A percentile compares a stretch with the other conserved stretches of the same genome.
phyloP scores from a whole-genome alignment of 116 monocot genomes.

The Posidonia oceanica region DNA sequence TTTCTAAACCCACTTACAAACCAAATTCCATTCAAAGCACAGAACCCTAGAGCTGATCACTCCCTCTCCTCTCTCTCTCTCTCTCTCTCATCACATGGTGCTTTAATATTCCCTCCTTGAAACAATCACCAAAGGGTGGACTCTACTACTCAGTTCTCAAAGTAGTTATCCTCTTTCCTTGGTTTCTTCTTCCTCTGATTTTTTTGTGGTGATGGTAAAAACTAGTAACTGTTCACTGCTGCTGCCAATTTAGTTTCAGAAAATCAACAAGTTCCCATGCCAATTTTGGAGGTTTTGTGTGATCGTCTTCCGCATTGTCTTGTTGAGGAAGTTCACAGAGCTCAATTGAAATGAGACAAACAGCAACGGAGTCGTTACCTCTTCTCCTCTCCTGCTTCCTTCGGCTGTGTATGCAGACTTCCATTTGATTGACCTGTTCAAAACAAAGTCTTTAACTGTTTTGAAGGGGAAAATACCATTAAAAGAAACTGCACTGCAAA shows the following conservation, averaged over 20 bases:
- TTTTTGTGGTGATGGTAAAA: background rate
- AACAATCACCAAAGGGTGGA: constrained; percentile 3
- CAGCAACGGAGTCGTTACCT: background rate
- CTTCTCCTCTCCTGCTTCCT: background rate
- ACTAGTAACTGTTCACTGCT: background rate
- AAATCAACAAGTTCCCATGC: constrained; percentile 6
- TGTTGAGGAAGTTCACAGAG: background rate
- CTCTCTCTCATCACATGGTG: constrained; percentile 1
- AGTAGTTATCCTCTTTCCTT: background rate
- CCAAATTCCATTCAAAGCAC: constrained; percentile 12
- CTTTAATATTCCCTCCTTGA: constrained; percentile 2
- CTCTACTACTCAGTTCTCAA: background rate
- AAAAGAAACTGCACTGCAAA: background rate
- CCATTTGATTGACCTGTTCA: background rate
- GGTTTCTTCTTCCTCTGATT: too few species aligned
- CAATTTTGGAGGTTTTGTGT: background rate
- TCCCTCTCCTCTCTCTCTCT: background rate
- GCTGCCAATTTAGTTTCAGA: background rate
- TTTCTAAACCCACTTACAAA: background rate
- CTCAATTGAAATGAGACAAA: background rate
- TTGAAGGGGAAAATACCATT: background rate
- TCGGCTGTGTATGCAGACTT: background rate
- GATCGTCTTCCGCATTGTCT: background rate
- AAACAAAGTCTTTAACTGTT: background rate
- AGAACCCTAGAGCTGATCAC: background rate